Evolutionary conservation across 176 grass and related monocot genomes (phyloP).

Genomic region (Zea luxurians): DNA sequence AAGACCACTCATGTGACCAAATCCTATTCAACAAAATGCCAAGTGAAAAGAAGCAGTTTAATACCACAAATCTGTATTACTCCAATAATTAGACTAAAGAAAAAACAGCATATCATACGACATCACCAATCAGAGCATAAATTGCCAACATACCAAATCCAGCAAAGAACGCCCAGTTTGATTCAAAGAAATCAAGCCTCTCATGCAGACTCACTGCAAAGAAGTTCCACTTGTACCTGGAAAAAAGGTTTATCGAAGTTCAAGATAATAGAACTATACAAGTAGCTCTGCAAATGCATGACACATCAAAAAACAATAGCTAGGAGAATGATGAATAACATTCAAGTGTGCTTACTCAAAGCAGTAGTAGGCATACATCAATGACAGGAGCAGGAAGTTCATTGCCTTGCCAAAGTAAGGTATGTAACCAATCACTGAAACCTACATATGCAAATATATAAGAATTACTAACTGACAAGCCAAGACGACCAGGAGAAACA

Average conservation of each 20-base stretch:
- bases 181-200: slow-evolving; percentile 89
- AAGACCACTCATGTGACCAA: background rate
- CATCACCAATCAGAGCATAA: slow-evolving; percentile 1
- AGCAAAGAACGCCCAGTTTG: slow-evolving; percentile 99
- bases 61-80: background rate
- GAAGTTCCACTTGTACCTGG: slow-evolving; percentile 97
- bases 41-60: background rate
- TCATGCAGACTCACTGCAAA: slow-evolving; percentile 73
- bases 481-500: slow-evolving; percentile 3
- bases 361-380: slow-evolving; percentile 98
- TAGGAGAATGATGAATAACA: slow-evolving; percentile 18
- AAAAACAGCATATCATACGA: slow-evolving; percentile 3
- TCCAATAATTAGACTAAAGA: slow-evolving; percentile 9
- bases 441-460: slow-evolving; percentile 42
- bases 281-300: slow-evolving; percentile 13
- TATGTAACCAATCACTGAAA: slow-evolving; percentile 73
- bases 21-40: background rate
- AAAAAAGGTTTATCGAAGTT: slow-evolving; percentile 33
- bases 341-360: slow-evolving; percentile 71
- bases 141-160: slow-evolving; percentile 75
- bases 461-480: slow-evolving; percentile 22
- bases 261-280: slow-evolving; percentile 16
- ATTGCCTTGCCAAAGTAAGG: slow-evolving; percentile 82
- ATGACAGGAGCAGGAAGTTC: slow-evolving; percentile 86
- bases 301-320: background rate